Conservation (phyloP, 345 rosid species). For the Eucalyptus virginea region DNA sequence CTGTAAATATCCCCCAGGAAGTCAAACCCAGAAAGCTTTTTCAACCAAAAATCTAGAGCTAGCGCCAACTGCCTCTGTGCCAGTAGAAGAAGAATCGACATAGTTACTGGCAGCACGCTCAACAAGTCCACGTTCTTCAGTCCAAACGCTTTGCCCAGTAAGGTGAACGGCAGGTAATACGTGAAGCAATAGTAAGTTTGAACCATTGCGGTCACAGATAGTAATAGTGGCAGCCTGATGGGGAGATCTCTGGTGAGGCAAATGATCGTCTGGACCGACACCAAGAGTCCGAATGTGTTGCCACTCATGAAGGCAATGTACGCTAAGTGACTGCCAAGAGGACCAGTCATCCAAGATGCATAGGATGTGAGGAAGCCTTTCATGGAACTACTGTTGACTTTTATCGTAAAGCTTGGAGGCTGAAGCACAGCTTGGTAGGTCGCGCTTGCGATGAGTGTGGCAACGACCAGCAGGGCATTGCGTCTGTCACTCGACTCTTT, state of each 20-base stretch:
- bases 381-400: not conserved
- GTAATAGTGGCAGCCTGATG: not conserved
- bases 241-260: not conserved
- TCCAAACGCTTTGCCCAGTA: not conserved
- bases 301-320: not conserved
- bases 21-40: not conserved
- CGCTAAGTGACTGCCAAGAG: not conserved
- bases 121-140: not conserved
- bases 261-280: not conserved
- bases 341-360: not conserved
- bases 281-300: not conserved
- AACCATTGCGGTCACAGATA: not conserved
- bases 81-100: not conserved
- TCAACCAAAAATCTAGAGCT: not conserved
- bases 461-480: too few relatives aligned
- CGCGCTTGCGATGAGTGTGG: too few relatives aligned
- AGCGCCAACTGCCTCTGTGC: not conserved
- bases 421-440: too few relatives aligned
- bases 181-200: not conserved
- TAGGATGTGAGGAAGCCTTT: not conserved
- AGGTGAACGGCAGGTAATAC: not conserved
- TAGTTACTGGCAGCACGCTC: not conserved
- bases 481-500: not conserved
- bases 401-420: too few relatives aligned
- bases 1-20: not conserved